Conservation (phyloP, 768 basidiomycete genomes). For the Galerina sulciceps region DNA sequence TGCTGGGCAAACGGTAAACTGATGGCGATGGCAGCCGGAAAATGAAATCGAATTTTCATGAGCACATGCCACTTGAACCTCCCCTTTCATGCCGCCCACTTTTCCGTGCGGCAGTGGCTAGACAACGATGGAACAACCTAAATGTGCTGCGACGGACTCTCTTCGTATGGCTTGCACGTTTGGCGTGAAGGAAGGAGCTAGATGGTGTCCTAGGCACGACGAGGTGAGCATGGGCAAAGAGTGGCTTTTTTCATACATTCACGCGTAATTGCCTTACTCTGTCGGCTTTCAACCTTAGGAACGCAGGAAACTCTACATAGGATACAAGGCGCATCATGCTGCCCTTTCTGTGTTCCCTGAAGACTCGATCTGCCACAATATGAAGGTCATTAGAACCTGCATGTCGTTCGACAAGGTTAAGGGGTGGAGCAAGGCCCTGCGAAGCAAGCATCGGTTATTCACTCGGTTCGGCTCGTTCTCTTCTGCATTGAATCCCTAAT, state of each 20-base stretch:
- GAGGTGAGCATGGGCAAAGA: not conserved
- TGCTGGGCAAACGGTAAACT: no score
- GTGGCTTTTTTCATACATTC: not conserved
- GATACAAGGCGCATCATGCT: constrained; percentile 37
- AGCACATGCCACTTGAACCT: no score
- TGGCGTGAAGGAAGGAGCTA: constrained; percentile 12
- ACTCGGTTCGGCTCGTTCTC: constrained; percentile 25
- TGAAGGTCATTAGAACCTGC: constrained; percentile 29
- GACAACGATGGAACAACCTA: not conserved
- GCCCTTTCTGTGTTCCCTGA: constrained; percentile 33
- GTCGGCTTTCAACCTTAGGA: constrained; percentile 16
- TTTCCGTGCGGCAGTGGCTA: not conserved
- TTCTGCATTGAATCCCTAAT: not conserved
- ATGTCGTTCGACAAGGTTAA: constrained; percentile 31
- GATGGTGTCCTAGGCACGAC: constrained; percentile 21
- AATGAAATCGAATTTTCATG: no score
- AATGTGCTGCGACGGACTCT: constrained; percentile 8
- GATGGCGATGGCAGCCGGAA: no score
- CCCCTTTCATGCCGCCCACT: not conserved
- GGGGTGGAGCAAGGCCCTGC: constrained; percentile 34
- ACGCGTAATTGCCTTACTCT: not conserved
- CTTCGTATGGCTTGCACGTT: constrained; percentile 5
- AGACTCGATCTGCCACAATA: constrained; percentile 26
- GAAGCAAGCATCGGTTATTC: constrained; percentile 35
- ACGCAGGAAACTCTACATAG: constrained; percentile 39